Evolutionary conservation across 2,329 filamentous ascomycete species (phyloP).

Genomic region (Tolypocladium tropicale): DNA sequence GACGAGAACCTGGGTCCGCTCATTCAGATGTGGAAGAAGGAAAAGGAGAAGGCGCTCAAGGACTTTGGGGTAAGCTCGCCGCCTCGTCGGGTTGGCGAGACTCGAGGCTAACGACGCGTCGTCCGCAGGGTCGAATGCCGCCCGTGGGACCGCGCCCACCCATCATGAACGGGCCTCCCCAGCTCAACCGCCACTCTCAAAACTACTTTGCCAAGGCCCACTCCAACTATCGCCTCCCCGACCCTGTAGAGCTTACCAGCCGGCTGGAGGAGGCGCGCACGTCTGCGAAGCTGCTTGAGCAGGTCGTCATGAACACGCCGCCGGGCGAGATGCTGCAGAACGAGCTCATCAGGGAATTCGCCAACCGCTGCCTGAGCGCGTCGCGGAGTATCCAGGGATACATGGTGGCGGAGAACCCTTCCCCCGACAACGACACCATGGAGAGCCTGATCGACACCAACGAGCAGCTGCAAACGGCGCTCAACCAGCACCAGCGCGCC

Average conservation of each 20-base stretch:
- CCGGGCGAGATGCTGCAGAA: conserved; percentile 65
- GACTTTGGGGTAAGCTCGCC: conserved; percentile 35
- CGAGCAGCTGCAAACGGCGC: conserved; percentile 73
- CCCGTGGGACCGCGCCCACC: conserved; percentile 7
- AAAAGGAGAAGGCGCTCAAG: conserved; percentile 58
- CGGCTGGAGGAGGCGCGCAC: conserved; percentile 85
- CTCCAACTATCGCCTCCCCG: conserved; percentile 43
- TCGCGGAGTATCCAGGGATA: conserved; percentile 76
- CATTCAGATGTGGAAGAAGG: conserved; percentile 80
- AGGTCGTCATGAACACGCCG: conserved; percentile 81
- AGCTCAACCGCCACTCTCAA: conserved; percentile 30
- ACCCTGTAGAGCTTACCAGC: conserved; percentile 65
- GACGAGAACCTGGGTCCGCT: conserved; percentile 66
- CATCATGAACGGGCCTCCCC: conserved; percentile 3
- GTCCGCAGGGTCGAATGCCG: conserved; percentile 11
- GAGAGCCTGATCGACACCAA: conserved; percentile 89
- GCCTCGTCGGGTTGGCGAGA: neutral
- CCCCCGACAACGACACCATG: conserved; percentile 89
- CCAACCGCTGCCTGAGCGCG: conserved; percentile 72
- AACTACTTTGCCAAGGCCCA: conserved; percentile 49
- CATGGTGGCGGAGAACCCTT: conserved; percentile 68
- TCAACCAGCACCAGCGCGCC: conserved; percentile 77
- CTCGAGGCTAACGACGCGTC: conserved; percentile 5
- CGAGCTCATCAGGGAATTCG: conserved; percentile 89
- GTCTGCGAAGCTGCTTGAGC: conserved; percentile 82